Evolutionary conservation across 495 filamentous ascomycete species (phyloP).

Genomic region (Penicillium salamii): DNA sequence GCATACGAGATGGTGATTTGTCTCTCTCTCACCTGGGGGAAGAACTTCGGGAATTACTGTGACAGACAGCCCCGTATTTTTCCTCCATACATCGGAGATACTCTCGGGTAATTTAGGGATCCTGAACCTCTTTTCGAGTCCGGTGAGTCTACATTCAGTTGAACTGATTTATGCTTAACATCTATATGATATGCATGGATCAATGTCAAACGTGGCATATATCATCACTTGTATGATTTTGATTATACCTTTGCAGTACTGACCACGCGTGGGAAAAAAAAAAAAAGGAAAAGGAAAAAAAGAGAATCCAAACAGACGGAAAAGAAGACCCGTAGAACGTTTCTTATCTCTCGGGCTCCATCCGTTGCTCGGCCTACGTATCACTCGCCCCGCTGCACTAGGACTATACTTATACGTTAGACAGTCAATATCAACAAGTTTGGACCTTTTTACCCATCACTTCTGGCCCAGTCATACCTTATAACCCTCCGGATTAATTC

Average conservation of each 20-base stretch:
- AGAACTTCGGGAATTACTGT: conserved; percentile 6
- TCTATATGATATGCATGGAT: too few relatives aligned
- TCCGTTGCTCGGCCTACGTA: conserved; percentile 1
- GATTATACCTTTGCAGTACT: too few relatives aligned
- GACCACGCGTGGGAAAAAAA: background rate
- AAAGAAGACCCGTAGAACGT: conserved; percentile 6
- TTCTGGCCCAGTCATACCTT: background rate
- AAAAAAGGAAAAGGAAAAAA: background rate
- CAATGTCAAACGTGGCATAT: too few relatives aligned
- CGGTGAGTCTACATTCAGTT: conserved; percentile 15
- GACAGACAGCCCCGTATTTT: background rate
- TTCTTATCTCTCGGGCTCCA: conserved; percentile 13
- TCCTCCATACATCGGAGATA: conserved; percentile 5
- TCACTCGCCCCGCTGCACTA: conserved; percentile 1
- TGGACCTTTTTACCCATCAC: background rate
- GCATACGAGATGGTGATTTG: background rate
- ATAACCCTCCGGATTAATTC: background rate
- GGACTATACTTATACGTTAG: background rate
- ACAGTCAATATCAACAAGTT: background rate
- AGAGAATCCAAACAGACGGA: background rate
- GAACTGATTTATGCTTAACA: too few relatives aligned
- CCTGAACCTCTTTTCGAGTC: background rate
- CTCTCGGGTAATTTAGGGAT: conserved; percentile 21
- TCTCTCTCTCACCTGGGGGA: background rate
- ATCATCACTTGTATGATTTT: too few relatives aligned